These are phyloP conservation scores for Monosporascus sp. DNA, from an alignment of 2,329 filamentous ascomycete species.

Conservation along the genomic window DNA sequence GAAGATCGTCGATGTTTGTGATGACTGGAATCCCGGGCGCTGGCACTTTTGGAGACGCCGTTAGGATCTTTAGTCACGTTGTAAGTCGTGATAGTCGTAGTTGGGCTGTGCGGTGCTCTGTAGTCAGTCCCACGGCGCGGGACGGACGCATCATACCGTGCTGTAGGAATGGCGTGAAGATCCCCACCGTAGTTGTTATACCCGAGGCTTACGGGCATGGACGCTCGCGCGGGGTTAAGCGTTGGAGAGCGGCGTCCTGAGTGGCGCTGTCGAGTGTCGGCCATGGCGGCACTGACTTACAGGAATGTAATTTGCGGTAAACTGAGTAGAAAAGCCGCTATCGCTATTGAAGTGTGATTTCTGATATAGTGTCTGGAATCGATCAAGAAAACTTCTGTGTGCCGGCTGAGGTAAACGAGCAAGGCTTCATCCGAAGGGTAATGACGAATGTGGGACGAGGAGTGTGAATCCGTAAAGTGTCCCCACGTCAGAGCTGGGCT, in stretches of 20 bases:
- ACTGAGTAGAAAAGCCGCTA: slow-evolving; percentile 1
- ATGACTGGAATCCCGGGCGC: slow-evolving; percentile 41
- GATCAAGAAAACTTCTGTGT: background rate
- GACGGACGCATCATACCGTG: slow-evolving; percentile 27
- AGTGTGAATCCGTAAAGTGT: background rate
- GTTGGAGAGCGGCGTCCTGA: slow-evolving; percentile 39
- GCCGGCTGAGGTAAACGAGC: background rate
- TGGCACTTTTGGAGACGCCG: slow-evolving; percentile 37
- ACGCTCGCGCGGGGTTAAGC: slow-evolving; percentile 47
- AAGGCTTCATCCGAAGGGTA: background rate
- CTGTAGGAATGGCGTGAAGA: slow-evolving; percentile 46
- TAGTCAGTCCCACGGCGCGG: slow-evolving; percentile 31
- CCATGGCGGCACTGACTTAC: slow-evolving; percentile 32
- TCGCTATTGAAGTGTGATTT: slow-evolving; percentile 1
- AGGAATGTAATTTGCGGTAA: slow-evolving; percentile 1
- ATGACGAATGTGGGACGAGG: background rate
- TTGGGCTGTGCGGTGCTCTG: slow-evolving; percentile 26
- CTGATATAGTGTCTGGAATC: background rate
- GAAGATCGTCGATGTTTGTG: slow-evolving; percentile 40
- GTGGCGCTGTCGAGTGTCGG: slow-evolving; percentile 41
- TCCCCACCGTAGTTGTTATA: slow-evolving; percentile 50
- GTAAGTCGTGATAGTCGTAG: slow-evolving; percentile 50
- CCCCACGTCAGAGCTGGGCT: background rate
- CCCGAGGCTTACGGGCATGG: slow-evolving; percentile 46
- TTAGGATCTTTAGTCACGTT: slow-evolving; percentile 47